These are phyloP conservation scores for Whalleya microplaca DNA, from an alignment of 2,329 filamentous ascomycete species.

Conservation along the genomic window DNA sequence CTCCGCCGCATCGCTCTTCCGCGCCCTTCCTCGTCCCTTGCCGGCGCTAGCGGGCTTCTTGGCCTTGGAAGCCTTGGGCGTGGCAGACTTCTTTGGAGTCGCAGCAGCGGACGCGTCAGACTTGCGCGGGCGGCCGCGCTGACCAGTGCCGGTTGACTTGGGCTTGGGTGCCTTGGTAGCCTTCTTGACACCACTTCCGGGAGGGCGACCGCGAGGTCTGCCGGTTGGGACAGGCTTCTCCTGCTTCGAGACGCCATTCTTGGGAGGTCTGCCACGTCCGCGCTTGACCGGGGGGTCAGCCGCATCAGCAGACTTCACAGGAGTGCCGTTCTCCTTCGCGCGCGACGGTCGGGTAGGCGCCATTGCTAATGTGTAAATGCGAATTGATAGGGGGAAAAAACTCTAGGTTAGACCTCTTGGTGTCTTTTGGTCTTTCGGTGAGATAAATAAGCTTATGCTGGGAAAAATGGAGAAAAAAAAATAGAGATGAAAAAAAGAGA, in stretches of 20 bases:
- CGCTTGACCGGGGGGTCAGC: slow-evolving; percentile 37
- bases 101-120: slow-evolving; percentile 23
- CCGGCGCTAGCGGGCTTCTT: slow-evolving; percentile 31
- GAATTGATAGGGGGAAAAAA: neutral
- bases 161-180: slow-evolving; percentile 21
- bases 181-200: slow-evolving; percentile 42
- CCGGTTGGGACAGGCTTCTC: slow-evolving; percentile 45
- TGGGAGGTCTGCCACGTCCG: slow-evolving; percentile 44
- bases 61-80: slow-evolving; percentile 29
- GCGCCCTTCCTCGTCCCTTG: slow-evolving; percentile 24
- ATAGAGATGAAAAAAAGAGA: slow-evolving; percentile 1
- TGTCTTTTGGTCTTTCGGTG: neutral
- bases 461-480: slow-evolving; percentile 5
- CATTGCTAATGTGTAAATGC: slow-evolving; percentile 15
- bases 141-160: slow-evolving; percentile 23
- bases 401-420: neutral
- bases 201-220: slow-evolving; percentile 53
- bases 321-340: slow-evolving; percentile 30
- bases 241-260: slow-evolving; percentile 40
- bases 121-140: slow-evolving; percentile 41
- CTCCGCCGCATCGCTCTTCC: slow-evolving; percentile 32
- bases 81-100: slow-evolving; percentile 36
- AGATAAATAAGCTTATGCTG: neutral
- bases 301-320: slow-evolving; percentile 21
- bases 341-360: slow-evolving; percentile 31